These are phyloP conservation scores for Kazachstania sp. DNA, from an alignment of 1,139 yeast species.

Conservation along the genomic window DNA sequence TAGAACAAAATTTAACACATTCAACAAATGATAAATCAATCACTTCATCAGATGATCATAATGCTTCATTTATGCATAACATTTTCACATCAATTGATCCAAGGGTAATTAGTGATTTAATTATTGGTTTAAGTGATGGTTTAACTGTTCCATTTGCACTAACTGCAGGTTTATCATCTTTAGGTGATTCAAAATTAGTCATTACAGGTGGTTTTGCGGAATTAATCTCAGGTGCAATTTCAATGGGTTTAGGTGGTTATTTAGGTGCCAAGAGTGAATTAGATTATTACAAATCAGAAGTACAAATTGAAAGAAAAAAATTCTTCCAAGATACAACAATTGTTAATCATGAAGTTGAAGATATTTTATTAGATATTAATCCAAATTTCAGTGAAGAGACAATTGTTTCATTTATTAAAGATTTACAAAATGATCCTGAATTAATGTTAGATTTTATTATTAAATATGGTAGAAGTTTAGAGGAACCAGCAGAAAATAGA, in stretches of 20 bases:
- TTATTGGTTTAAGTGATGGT: slow-evolving; percentile 74
- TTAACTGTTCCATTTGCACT: slow-evolving; percentile 78
- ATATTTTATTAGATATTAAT: slow-evolving; percentile 54
- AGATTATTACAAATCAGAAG: slow-evolving; percentile 53
- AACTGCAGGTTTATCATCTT: slow-evolving; percentile 71
- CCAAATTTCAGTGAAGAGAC: slow-evolving; percentile 53
- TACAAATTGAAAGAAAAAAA: slow-evolving; percentile 58
- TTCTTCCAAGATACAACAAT: slow-evolving; percentile 54
- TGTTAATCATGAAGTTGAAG: slow-evolving; percentile 57
- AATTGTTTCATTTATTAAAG: slow-evolving; percentile 55
- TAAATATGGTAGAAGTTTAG: slow-evolving; percentile 68
- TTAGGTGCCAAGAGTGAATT: slow-evolving; percentile 73
- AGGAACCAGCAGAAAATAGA: slow-evolving; percentile 78
- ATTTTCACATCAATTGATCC: slow-evolving; percentile 24
- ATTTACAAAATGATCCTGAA: slow-evolving; percentile 61
- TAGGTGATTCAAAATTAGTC: slow-evolving; percentile 66
- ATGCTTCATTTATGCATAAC: background rate
- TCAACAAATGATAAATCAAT: slow-evolving; percentile 3
- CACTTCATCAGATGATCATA: background rate
- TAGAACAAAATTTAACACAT: slow-evolving; percentile 4
- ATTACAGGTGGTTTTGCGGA: slow-evolving; percentile 85
- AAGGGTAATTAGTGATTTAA: slow-evolving; percentile 55
- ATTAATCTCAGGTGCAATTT: slow-evolving; percentile 71
- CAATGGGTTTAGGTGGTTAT: slow-evolving; percentile 81
- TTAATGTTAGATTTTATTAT: slow-evolving; percentile 66